A percentile compares a stretch with the other conserved stretches of the same genome.
Evolutionary conservation across 306 rosid species (phyloP).

Genomic region (Gastrolobium bilobum): DNA sequence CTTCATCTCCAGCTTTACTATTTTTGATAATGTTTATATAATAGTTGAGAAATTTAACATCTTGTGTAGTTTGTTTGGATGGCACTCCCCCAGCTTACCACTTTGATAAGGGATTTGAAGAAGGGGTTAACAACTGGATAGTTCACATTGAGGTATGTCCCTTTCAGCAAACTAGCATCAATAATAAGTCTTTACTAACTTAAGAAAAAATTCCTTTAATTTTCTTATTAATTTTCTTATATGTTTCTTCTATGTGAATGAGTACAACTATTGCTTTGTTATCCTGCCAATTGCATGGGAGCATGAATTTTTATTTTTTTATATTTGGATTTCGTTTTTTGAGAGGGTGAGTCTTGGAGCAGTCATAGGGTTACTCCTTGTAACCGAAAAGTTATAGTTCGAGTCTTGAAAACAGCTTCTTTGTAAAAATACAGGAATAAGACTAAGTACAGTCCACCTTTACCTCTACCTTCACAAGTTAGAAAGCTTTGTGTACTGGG

Average conservation of each 20-base stretch:
- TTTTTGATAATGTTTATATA: background rate
- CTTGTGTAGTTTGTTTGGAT: conserved; percentile 85
- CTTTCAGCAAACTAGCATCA: conserved; percentile 34
- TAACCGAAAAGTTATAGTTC: too few species aligned
- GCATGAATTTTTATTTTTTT: background rate
- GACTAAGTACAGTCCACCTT: too few species aligned
- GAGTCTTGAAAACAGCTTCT: too few species aligned
- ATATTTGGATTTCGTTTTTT: background rate
- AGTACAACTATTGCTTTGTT: background rate
- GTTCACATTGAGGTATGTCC: conserved; percentile 81
- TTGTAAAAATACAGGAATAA: too few species aligned
- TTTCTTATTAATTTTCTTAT: background rate
- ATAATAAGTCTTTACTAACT: conserved; percentile 8
- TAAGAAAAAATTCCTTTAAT: conserved; percentile 1
- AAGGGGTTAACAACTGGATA: conserved; percentile 85
- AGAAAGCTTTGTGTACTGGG: too few species aligned
- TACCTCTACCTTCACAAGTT: too few species aligned
- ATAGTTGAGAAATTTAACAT: conserved; percentile 21
- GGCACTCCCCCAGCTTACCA: conserved; percentile 99
- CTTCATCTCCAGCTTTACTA: background rate
- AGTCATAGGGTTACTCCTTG: too few species aligned
- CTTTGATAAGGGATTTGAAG: conserved; percentile 69
- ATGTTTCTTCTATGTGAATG: background rate
- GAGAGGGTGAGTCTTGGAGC: too few species aligned
- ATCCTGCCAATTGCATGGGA: background rate